These are phyloP conservation scores for Meira nashicola DNA, from an alignment of 1,284 basidiomycete genomes.

Conservation along the genomic window DNA sequence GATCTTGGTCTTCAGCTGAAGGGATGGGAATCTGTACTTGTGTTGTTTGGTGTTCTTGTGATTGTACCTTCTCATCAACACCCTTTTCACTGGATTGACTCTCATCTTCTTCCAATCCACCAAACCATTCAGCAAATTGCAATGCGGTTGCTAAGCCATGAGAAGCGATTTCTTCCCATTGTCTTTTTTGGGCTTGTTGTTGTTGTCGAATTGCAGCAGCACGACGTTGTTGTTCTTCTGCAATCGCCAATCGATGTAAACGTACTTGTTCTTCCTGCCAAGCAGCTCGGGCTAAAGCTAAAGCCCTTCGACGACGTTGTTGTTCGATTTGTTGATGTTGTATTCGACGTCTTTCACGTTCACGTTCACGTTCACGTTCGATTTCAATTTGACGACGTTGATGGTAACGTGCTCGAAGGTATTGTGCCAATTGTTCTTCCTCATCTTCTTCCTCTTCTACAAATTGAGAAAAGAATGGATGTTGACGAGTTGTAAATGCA, in stretches of 20 bases:
- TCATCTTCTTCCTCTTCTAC: not conserved
- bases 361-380: not conserved
- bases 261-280: not conserved
- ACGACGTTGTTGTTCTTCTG: not conserved
- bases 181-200: not conserved
- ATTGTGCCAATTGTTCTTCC: not conserved
- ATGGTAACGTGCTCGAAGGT: not conserved
- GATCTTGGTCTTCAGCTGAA: not conserved
- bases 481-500: not conserved
- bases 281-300: not conserved
- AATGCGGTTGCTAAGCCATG: not conserved
- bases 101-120: not conserved
- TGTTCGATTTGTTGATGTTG: not conserved
- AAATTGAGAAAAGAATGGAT: not conserved
- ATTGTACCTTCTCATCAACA: not conserved
- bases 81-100: not conserved
- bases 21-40: not conserved
- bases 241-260: not conserved
- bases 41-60: not conserved
- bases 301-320: conserved; percentile 5
- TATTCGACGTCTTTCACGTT: conserved; percentile 2
- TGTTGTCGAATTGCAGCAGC: not conserved
- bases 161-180: not conserved
- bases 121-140: not conserved
- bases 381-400: not conserved